Conservation (phyloP, 192 early-diverging fungal species). For the Podila clonocystis region DNA sequence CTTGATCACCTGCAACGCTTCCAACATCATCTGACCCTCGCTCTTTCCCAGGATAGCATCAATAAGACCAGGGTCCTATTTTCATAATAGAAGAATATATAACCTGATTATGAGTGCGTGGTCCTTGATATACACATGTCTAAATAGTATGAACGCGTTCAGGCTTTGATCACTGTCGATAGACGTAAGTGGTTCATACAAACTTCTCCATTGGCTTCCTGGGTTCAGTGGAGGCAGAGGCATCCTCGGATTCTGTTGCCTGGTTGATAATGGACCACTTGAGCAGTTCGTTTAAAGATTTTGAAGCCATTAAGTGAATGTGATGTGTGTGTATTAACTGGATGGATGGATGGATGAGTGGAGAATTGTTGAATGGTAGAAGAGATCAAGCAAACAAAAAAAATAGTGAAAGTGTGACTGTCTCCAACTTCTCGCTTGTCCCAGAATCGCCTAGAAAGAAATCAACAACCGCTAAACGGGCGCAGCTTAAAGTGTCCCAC, state of each 20-base stretch:
- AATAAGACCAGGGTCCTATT: slow-evolving; percentile 83
- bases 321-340: slow-evolving; percentile 16
- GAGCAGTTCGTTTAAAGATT: slow-evolving; percentile 75
- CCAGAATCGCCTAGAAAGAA: too few species aligned
- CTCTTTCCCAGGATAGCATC: slow-evolving; percentile 95
- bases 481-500: too few species aligned
- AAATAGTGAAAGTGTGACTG: not conserved
- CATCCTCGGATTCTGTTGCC: slow-evolving; percentile 72
- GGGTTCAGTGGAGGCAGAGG: slow-evolving; percentile 53
- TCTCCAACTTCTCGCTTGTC: too few species aligned
- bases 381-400: not conserved
- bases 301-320: slow-evolving; percentile 8
- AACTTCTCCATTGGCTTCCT: slow-evolving; percentile 43
- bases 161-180: too few species aligned
- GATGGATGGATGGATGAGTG: not conserved
- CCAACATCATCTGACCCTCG: slow-evolving; percentile 86
- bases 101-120: slow-evolving; percentile 13
- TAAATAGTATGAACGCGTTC: too few species aligned
- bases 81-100: not conserved
- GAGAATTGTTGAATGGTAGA: slow-evolving; percentile 4
- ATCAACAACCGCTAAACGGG: too few species aligned
- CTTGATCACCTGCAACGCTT: slow-evolving; percentile 79
- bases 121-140: too few species aligned
- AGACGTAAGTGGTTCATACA: slow-evolving; percentile 7
- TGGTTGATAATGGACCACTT: slow-evolving; percentile 88